A percentile compares a stretch with the other conserved stretches of the same genome.
phyloP scores from a whole-genome alignment of 2,329 filamentous ascomycete genomes.

The Amylocarpus encephaloides region DNA sequence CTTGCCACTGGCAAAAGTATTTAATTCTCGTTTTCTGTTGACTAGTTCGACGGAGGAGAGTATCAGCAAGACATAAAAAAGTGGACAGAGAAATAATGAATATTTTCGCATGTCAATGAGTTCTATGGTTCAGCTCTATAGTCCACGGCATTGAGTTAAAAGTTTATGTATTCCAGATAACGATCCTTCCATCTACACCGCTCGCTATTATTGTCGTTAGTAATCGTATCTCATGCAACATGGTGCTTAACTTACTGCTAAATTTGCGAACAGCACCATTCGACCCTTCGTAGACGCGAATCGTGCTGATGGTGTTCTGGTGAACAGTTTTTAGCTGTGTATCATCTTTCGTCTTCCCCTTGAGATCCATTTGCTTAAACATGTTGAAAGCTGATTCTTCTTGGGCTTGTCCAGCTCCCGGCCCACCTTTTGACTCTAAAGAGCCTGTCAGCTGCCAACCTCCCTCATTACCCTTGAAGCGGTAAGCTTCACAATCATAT shows the following conservation, averaged over 20 bases:
- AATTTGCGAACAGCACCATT: slow-evolving; percentile 67
- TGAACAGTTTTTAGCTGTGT: slow-evolving; percentile 93
- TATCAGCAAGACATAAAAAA: too few species aligned
- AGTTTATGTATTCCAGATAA: slow-evolving; percentile 64
- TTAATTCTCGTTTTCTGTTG: too few species aligned
- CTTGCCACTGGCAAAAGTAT: too few species aligned
- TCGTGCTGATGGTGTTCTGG: slow-evolving; percentile 88
- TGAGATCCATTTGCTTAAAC: slow-evolving; percentile 98
- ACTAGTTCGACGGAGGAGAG: too few species aligned
- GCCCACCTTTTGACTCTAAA: slow-evolving; percentile 61
- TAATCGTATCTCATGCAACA: slow-evolving; percentile 26
- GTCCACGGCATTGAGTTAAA: too few species aligned
- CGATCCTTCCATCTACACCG: slow-evolving; percentile 75
- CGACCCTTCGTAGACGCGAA: slow-evolving; percentile 67
- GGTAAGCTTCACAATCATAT: slow-evolving; percentile 84
- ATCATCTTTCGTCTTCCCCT: slow-evolving; percentile 86
- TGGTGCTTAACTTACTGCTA: slow-evolving; percentile 59
- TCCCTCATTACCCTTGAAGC: slow-evolving; percentile 68
- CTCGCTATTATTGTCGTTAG: slow-evolving; percentile 48
- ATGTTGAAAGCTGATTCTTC: slow-evolving; percentile 96
- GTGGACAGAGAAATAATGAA: too few species aligned
- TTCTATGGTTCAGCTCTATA: too few species aligned
- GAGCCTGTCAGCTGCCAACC: slow-evolving; percentile 84
- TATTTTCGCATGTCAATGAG: too few species aligned
- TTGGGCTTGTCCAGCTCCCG: slow-evolving; percentile 45